These are phyloP conservation scores for Trebouxia gelatinosa DNA, from an alignment of 163 green algal species.

Conservation along the genomic window DNA sequence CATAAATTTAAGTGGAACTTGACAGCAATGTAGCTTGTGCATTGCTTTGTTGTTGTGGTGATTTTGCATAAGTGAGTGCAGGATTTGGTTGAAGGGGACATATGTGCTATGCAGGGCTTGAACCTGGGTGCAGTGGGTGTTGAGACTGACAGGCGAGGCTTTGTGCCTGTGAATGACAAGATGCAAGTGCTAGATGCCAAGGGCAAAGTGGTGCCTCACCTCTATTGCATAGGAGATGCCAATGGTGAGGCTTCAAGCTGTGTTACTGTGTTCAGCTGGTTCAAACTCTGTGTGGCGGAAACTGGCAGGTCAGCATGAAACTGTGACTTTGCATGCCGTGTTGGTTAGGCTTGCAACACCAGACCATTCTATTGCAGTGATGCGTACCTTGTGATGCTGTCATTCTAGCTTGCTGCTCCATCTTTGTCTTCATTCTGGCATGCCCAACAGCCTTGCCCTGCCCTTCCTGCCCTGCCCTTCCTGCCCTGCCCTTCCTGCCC, in stretches of 20 bases:
- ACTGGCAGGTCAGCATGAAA: too few relatives aligned
- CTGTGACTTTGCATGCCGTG: too few relatives aligned
- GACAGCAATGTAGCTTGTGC: too few relatives aligned
- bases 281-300: too few relatives aligned
- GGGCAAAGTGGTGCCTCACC: slow-evolving; percentile 75
- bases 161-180: slow-evolving; percentile 93
- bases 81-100: too few relatives aligned
- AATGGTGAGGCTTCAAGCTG: slow-evolving; percentile 82
- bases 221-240: slow-evolving; percentile 99
- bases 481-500: too few relatives aligned
- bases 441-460: too few relatives aligned
- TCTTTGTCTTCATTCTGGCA: not conserved
- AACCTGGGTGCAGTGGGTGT: slow-evolving; percentile 77
- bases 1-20: too few relatives aligned
- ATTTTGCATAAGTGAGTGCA: too few relatives aligned
- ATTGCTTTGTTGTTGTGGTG: too few relatives aligned
- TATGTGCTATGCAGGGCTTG: slow-evolving; percentile 66
- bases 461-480: too few relatives aligned
- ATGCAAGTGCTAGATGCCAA: slow-evolving; percentile 93
- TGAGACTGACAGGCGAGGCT: slow-evolving; percentile 88
- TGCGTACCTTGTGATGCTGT: not conserved
- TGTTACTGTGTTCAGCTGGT: too few relatives aligned
- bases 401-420: not conserved
- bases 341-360: not conserved
- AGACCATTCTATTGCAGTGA: not conserved